Conservation (phyloP, 495 filamentous ascomycete genomes). For the Entonaema liquescens region DNA sequence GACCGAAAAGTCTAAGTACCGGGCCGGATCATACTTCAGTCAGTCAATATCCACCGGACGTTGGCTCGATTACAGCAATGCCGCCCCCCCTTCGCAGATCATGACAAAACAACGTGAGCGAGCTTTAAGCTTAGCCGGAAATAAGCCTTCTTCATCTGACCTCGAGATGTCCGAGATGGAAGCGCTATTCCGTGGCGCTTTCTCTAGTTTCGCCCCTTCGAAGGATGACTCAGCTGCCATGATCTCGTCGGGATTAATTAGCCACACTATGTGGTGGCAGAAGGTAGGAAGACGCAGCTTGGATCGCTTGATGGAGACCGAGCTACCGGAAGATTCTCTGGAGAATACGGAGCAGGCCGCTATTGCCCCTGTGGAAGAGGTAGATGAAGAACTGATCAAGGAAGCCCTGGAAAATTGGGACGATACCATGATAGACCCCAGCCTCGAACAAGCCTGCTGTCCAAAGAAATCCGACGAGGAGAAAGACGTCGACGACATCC, state of each 20-base stretch:
- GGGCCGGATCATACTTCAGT: slow-evolving; percentile 61
- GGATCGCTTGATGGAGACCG: slow-evolving; percentile 54
- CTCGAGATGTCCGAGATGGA: slow-evolving; percentile 72
- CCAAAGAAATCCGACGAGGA: slow-evolving; percentile 59
- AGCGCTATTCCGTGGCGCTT: slow-evolving; percentile 79
- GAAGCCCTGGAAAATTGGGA: slow-evolving; percentile 59
- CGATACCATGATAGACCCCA: slow-evolving; percentile 59
- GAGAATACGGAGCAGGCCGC: slow-evolving; percentile 50
- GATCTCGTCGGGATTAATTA: slow-evolving; percentile 72
- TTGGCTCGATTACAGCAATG: slow-evolving; percentile 75
- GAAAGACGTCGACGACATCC: slow-evolving; percentile 75
- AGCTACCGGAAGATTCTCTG: slow-evolving; percentile 51
- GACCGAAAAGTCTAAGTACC: slow-evolving; percentile 63
- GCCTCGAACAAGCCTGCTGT: slow-evolving; percentile 58
- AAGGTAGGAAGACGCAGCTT: slow-evolving; percentile 71
- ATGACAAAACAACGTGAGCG: slow-evolving; percentile 76
- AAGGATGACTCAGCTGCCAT: slow-evolving; percentile 81
- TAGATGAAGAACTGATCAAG: slow-evolving; percentile 58
- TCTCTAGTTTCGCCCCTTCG: slow-evolving; percentile 87
- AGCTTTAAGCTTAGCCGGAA: slow-evolving; percentile 72
- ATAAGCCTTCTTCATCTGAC: slow-evolving; percentile 61
- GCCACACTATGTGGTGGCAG: slow-evolving; percentile 84
- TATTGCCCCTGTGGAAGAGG: slow-evolving; percentile 42
- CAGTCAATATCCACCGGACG: slow-evolving; percentile 67
- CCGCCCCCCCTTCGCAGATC: slow-evolving; percentile 63